phyloP scores from a whole-genome alignment of 306 rosid species.

The Erythrophleum fordii region DNA sequence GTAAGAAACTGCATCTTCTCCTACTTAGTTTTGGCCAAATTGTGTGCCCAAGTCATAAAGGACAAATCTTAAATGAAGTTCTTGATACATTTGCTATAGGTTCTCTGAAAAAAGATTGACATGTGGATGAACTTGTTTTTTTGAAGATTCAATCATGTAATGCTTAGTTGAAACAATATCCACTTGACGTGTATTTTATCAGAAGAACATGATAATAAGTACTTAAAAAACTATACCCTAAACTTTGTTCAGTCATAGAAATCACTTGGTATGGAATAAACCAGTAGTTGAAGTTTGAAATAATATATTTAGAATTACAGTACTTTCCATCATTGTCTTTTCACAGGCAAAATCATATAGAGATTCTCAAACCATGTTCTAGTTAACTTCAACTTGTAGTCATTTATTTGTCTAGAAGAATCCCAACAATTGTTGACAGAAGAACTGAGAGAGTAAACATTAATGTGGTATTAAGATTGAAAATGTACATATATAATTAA shows the following conservation, averaged over 20 bases:
- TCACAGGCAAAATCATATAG: neutral
- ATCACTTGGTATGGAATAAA: neutral
- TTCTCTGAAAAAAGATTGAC: neutral
- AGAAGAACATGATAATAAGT: neutral
- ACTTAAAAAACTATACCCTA: neutral
- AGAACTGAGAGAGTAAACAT: neutral
- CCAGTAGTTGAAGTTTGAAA: conserved; percentile 1
- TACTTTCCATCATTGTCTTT: neutral
- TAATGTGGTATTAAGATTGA: neutral
- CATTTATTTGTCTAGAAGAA: neutral
- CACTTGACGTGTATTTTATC: neutral
- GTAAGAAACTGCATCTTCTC: conserved; percentile 54
- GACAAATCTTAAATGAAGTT: neutral
- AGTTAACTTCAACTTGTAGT: neutral
- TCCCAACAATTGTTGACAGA: too few relatives aligned
- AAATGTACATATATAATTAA: neutral
- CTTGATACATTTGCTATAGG: neutral
- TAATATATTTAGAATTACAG: neutral
- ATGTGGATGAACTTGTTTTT: neutral
- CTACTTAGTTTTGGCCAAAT: conserved; percentile 7
- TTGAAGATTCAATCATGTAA: neutral
- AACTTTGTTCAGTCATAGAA: neutral
- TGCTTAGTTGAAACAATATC: neutral
- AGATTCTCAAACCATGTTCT: conserved; percentile 4
- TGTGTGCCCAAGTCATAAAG: neutral